These are phyloP conservation scores for Trichoderma hamatum DNA, from an alignment of 2,329 filamentous ascomycete genomes.

Conservation along the genomic window DNA sequence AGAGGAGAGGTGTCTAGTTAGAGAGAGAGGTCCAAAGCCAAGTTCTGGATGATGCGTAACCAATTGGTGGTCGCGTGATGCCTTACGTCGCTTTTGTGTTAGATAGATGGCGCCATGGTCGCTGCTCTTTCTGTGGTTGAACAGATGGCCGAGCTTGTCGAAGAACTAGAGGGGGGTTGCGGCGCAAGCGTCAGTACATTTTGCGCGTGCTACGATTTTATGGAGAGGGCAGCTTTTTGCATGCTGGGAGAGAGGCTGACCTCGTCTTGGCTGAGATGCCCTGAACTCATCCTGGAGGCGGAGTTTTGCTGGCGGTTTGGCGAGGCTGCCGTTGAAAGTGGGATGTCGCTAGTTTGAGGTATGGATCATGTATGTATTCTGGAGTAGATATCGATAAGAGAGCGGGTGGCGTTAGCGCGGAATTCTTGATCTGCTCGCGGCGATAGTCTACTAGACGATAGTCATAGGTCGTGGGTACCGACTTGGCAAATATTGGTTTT, in stretches of 20 bases:
- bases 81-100: conserved; percentile 74
- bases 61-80: background rate
- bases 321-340: conserved; percentile 15
- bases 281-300: background rate
- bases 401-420: background rate
- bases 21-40: background rate
- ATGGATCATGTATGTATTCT: background rate
- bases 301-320: conserved; percentile 1
- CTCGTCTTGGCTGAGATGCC: conserved; percentile 45
- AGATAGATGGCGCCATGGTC: conserved; percentile 75
- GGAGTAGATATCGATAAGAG: conserved; percentile 22
- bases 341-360: conserved; percentile 14
- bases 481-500: background rate
- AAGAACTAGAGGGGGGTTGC: conserved; percentile 65
- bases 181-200: background rate
- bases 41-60: background rate
- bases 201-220: background rate
- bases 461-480: background rate
- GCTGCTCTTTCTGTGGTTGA: conserved; percentile 66
- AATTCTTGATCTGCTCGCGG: background rate
- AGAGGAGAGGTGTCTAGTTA: conserved; percentile 15
- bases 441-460: background rate
- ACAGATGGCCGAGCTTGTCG: conserved; percentile 66
- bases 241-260: conserved; percentile 33
- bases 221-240: background rate